Evolutionary conservation across 345 rosid species (phyloP), one percentile per base, ranked within the genome.

Genomic region (Ceriops zippeliana): DNA sequence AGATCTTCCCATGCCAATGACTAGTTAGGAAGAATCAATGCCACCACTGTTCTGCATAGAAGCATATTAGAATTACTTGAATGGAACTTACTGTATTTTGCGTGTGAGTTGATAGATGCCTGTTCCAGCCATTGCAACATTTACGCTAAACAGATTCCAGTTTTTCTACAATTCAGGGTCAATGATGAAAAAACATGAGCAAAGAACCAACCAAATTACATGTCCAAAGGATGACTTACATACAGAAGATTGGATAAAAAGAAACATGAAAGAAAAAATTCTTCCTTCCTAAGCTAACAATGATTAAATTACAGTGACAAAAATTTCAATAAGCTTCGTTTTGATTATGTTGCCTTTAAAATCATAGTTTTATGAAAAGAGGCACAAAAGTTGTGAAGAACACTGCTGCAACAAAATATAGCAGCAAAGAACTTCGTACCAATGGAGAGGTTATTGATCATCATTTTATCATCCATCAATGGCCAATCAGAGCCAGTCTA

Each of bases 121-220:
- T 1, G 99, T 91, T 63, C 82, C 87, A 2, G 92, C 92, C 96
- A 88, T 95, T 38, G 86, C 96, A 65, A 91, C 65, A 63, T 90
- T 95, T 62, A 91, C 97, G 38, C 96, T 84, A 54, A 89, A 87
- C 61, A 93, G 95, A 78, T 91, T 93, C 98, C 97, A 93, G 80
- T 93, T 91, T 83, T 91, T 88, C 98, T 91, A 86, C 71, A 80
- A 73, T 75, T 69, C 37, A 46, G 42, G 69, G 65, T 51, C 64
- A 9, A 49, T 34, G 47, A 63, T 63, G 37, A 59, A 31, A 16
- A 54, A 62, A 26, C 26, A 67, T 66, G 17, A 42, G 49, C 49
- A 11, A 35, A 71, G 64, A 65, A 73, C 26, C 24, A 65, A 69
- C 4, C 22, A 16, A 22, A 57, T 27, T 26, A 19, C 19, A 10